These are phyloP conservation scores for Dioscorea cayenensis DNA, from an alignment of 116 monocot species.

Conservation along the genomic window DNA sequence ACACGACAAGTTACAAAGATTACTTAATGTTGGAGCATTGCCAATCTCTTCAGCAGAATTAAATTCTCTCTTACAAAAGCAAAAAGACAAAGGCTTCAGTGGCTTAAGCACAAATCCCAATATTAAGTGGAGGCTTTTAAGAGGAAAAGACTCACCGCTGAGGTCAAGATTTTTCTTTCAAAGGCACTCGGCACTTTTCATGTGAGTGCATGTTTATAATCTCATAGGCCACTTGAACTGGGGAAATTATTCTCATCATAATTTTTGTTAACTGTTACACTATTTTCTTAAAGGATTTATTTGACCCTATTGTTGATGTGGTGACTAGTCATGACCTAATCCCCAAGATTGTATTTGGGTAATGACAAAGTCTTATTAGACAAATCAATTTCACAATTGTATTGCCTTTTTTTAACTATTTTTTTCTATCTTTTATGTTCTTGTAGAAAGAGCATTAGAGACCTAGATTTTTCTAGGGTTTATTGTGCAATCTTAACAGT, in stretches of 20 bases:
- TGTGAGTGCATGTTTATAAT: too few relatives aligned
- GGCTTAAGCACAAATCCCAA: slow-evolving; percentile 9
- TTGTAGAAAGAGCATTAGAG: slow-evolving; percentile 46
- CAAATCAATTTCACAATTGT: too few relatives aligned
- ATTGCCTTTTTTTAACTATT: neutral
- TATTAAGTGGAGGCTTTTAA: slow-evolving; percentile 54
- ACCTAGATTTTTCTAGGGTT: slow-evolving; percentile 75
- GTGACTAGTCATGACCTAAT: slow-evolving; percentile 41
- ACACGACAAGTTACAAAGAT: slow-evolving; percentile 36
- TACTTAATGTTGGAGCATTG: slow-evolving; percentile 29
- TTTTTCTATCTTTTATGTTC: too few relatives aligned
- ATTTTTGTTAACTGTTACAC: too few relatives aligned
- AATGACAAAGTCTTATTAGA: neutral
- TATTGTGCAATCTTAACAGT: slow-evolving; percentile 58
- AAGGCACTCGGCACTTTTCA: too few relatives aligned
- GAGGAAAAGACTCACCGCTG: slow-evolving; percentile 24
- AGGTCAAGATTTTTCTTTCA: too few relatives aligned
- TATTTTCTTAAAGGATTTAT: slow-evolving; percentile 27
- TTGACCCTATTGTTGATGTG: slow-evolving; percentile 49
- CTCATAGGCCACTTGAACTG: too few relatives aligned
- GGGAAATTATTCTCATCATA: too few relatives aligned
- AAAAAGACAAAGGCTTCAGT: slow-evolving; percentile 15
- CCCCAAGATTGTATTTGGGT: slow-evolving; percentile 57
- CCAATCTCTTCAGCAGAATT: slow-evolving; percentile 5
- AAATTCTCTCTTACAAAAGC: slow-evolving; percentile 43